phyloP scores from a whole-genome alignment of 192 early-diverging fungal species.

The Backusella sp. region DNA sequence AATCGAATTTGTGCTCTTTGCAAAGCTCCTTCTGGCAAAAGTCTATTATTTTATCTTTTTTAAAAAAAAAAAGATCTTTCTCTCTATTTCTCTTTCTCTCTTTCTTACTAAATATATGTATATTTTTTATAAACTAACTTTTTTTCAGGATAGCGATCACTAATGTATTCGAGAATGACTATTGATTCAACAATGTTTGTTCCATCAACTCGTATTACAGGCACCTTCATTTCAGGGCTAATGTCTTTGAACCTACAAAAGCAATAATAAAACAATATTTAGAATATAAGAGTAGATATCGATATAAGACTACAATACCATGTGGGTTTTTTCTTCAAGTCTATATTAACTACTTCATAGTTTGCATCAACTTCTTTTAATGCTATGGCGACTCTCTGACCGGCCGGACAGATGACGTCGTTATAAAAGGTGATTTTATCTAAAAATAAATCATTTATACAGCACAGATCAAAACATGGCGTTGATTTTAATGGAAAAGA shows the following conservation, averaged over 20 bases:
- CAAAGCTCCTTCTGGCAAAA: slow-evolving; percentile 41
- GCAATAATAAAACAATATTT: background rate
- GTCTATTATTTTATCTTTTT: slow-evolving; percentile 24
- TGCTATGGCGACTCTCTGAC: slow-evolving; percentile 64
- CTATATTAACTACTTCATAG: slow-evolving; percentile 59
- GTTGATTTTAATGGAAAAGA: no score
- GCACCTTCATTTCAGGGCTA: slow-evolving; percentile 69
- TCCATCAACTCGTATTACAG: slow-evolving; percentile 57
- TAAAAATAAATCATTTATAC: background rate
- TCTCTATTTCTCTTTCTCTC: background rate
- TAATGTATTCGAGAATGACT: slow-evolving; percentile 63
- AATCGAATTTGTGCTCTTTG: slow-evolving; percentile 44
- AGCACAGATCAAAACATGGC: no score
- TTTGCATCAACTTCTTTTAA: slow-evolving; percentile 54
- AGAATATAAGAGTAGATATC: no score
- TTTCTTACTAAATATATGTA: background rate
- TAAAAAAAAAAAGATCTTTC: background rate
- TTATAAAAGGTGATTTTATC: slow-evolving; percentile 61
- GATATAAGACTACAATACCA: slow-evolving; percentile 42
- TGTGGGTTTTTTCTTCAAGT: slow-evolving; percentile 60
- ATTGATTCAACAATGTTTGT: slow-evolving; percentile 61
- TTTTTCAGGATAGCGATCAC: slow-evolving; percentile 58
- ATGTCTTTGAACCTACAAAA: slow-evolving; percentile 42
- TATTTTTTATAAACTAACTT: slow-evolving; percentile 28
- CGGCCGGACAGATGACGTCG: slow-evolving; percentile 55